These are phyloP conservation scores for Penicillium herquei DNA, from an alignment of 495 filamentous ascomycete genomes.

Conservation along the genomic window DNA sequence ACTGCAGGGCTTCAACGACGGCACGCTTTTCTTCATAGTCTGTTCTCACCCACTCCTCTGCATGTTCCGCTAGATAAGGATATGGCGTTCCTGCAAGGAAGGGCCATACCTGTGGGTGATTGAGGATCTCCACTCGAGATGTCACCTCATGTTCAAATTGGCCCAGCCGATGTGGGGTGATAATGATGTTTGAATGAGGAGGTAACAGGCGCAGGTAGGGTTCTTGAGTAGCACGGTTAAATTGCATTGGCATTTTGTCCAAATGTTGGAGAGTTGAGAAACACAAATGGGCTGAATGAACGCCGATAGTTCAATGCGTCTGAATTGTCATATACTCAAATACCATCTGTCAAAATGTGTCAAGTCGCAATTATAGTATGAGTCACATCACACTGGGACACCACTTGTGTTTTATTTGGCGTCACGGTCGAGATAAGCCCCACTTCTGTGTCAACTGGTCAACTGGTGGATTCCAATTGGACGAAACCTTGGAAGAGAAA, in stretches of 20 bases:
- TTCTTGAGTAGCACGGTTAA: conserved; percentile 17
- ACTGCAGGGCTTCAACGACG: conserved; percentile 2
- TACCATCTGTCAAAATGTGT: no score
- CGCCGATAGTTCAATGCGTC: no score
- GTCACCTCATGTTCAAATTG: conserved; percentile 7
- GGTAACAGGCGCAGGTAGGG: conserved; percentile 27
- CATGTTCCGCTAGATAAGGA: conserved; percentile 22
- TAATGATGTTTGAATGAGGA: conserved; percentile 26
- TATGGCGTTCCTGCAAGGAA: conserved; percentile 22
- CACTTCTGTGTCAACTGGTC: no score
- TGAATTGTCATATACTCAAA: no score
- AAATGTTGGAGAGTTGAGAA: no score
- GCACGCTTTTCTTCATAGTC: not conserved
- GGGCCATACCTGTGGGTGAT: conserved; percentile 18
- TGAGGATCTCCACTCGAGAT: conserved; percentile 12
- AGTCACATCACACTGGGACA: no score
- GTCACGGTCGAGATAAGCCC: no score
- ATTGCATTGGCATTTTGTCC: conserved; percentile 8
- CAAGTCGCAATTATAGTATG: no score
- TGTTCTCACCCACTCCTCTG: conserved; percentile 7
- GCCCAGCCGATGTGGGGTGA: conserved; percentile 23
- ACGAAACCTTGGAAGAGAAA: no score
- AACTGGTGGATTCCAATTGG: no score
- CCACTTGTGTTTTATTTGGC: no score
- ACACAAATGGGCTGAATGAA: no score